Base-by-base conservation (phyloP, 495 filamentous ascomycete species). In the Neurospora sp. region DNA sequence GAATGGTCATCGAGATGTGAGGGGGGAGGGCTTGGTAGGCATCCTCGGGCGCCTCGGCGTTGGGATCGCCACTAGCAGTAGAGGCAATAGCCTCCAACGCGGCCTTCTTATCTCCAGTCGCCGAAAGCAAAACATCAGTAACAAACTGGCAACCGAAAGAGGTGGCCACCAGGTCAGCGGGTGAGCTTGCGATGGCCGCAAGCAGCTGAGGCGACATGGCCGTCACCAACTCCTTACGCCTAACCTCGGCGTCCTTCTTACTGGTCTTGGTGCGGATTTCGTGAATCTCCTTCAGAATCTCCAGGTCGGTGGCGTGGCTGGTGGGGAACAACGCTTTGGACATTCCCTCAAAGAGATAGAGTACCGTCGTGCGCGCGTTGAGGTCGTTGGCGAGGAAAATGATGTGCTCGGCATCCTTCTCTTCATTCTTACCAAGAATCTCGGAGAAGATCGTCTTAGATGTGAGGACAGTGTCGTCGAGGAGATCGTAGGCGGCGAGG, bases 391-490 rank as follows among this genome's bases (percentile, higher is more conserved):
- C 88, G 39, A 90, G 82, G 72, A 83, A 84, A 36, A 90, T 75
- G 62, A 94, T 85, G 76, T 92, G 92, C 72, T 90, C 87, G 72
- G 42, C 42, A 45, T 45, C 42, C 42, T 84, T 88, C 42, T 85
- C 81, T 15, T 88, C 81, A 74, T 88, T 85, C 78, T 92, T 91
- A 75, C 89, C 91, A 21, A 97, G 79, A 6, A 98, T 85, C 81
- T 97, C 94, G 0, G 91, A 82, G 76, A 98, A 90, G 73, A 98
- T 90, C 31, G 90, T 85, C 81, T 97, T 98, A 21, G 91, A 86
- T n/a, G 89, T 91, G 72, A 97, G 84, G 71, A 93, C 92, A 2
- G 94, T 98, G 79, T 99, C 96, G 76, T 99, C 96, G 71, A 97
- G 90, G 36, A 96, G 89, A 77, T 98, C 95, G 79, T 92, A 94